These are phyloP conservation scores for Vanderwaltozyma yarrowii DNA, from an alignment of 805 yeast genomes.

Conservation along the genomic window DNA sequence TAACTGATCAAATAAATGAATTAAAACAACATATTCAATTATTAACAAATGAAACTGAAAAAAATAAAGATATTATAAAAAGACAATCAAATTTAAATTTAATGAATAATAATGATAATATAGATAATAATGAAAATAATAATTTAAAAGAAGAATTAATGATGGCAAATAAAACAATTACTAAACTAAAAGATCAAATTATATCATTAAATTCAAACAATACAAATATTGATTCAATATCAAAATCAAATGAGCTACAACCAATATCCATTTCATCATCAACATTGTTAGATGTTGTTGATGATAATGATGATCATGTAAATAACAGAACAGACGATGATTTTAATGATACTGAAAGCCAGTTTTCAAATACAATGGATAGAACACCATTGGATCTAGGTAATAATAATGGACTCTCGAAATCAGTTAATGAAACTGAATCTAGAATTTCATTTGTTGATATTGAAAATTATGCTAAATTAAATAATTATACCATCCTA, in stretches of 20 bases:
- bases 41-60: slow-evolving; percentile 15
- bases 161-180: neutral
- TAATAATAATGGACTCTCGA: too few species aligned
- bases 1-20: slow-evolving; percentile 57
- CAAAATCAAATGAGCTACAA: neutral
- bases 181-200: neutral
- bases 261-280: neutral
- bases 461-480: slow-evolving; percentile 25
- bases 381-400: neutral
- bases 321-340: neutral
- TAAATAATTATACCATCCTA: slow-evolving; percentile 6
- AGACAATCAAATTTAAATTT: slow-evolving; percentile 19
- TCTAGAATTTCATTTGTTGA: slow-evolving; percentile 9
- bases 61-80: slow-evolving; percentile 13
- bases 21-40: slow-evolving; percentile 43
- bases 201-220: neutral
- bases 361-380: neutral
- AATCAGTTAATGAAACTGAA: neutral
- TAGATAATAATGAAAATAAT: slow-evolving; percentile 24
- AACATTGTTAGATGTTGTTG: neutral
- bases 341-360: neutral
- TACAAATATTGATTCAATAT: neutral
- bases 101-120: slow-evolving; percentile 30
- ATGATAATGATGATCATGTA: neutral
- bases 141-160: neutral